Conservation (phyloP, 257 asterid species). For the Solanum chilense region DNA sequence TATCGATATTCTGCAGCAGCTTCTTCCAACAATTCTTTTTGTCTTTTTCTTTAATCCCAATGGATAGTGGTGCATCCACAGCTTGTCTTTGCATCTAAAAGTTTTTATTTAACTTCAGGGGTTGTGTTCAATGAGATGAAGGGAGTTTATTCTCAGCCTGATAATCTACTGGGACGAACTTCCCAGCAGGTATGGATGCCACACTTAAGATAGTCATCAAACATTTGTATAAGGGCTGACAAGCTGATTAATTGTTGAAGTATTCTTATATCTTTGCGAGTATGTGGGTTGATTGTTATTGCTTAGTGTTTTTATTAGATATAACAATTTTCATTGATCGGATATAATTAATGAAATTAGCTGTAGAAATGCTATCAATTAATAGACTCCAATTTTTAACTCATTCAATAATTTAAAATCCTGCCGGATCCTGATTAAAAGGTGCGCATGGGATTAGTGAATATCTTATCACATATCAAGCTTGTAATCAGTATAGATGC, state of each 20-base stretch:
- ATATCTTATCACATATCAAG: neutral
- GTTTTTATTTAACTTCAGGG: conserved; percentile 33
- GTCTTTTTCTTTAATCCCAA: neutral
- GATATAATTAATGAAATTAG: neutral
- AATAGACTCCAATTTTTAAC: neutral
- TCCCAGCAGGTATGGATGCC: conserved; percentile 64
- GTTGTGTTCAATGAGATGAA: conserved; percentile 99
- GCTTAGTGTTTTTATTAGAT: neutral
- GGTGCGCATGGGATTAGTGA: neutral
- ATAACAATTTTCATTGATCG: neutral
- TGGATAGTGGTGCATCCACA: neutral
- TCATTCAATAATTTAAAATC: neutral
- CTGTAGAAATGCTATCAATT: neutral
- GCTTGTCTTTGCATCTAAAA: neutral
- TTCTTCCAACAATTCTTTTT: neutral
- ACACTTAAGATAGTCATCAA: neutral
- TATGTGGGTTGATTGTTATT: neutral
- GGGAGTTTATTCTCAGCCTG: conserved; percentile 99
- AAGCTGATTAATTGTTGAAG: neutral
- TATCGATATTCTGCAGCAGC: neutral
- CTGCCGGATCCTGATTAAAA: neutral
- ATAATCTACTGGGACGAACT: conserved; percentile 82
- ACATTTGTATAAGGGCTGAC: neutral
- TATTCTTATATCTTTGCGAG: neutral
- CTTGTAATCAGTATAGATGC: neutral